Evolutionary conservation across 2,329 filamentous ascomycete genomes (phyloP).

Genomic region (Cordyceps militaris): DNA sequence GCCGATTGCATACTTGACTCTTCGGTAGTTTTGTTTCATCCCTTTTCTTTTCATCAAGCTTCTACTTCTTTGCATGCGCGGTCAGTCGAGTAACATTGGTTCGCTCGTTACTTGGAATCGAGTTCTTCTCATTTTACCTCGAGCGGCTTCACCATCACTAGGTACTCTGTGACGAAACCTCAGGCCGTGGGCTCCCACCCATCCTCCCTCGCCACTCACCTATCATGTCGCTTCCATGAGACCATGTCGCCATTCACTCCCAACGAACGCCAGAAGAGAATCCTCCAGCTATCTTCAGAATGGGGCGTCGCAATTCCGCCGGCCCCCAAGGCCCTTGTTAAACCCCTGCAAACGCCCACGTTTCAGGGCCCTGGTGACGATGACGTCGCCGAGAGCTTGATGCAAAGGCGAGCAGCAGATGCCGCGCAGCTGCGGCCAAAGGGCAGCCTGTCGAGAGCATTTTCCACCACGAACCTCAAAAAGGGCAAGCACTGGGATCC

Average conservation of each 20-base stretch:
- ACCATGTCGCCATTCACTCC: constrained; percentile 13
- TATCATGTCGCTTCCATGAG: neutral
- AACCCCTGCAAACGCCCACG: constrained; percentile 35
- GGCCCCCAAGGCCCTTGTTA: constrained; percentile 32
- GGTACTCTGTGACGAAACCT: neutral
- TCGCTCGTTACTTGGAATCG: neutral
- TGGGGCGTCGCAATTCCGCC: constrained; percentile 40
- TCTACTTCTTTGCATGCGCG: neutral
- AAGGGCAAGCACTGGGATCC: constrained; percentile 47
- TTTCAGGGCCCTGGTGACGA: constrained; percentile 44
- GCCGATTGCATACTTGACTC: neutral
- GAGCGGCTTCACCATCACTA: neutral
- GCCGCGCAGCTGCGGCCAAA: constrained; percentile 31
- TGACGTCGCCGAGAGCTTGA: constrained; percentile 44
- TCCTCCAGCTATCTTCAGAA: constrained; percentile 43
- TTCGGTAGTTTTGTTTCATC: neutral
- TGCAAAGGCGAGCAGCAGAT: constrained; percentile 38
- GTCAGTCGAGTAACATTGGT: neutral
- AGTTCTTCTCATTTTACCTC: neutral
- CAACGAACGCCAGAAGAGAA: constrained; percentile 39
- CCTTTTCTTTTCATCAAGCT: constrained; percentile 2
- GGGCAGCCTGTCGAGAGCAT: constrained; percentile 32
- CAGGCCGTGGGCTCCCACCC: neutral
- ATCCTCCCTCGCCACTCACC: neutral
- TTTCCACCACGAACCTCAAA: constrained; percentile 32